These are phyloP conservation scores for Backusella mclennaniae DNA, from an alignment of 192 early-diverging fungal species.

Conservation along the genomic window DNA sequence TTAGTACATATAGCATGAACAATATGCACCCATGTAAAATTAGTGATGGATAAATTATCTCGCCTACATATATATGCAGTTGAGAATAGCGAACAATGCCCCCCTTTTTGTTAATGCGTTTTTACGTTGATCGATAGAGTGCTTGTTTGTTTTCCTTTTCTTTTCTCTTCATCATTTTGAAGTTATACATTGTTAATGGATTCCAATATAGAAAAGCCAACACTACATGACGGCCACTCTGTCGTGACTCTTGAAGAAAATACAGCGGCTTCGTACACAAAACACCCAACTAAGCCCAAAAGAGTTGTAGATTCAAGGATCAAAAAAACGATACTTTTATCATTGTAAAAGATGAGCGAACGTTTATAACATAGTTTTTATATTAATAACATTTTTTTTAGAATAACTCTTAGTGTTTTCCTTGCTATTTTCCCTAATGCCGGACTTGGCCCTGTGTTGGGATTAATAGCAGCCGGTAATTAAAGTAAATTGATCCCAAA, in stretches of 20 bases:
- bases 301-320: not conserved
- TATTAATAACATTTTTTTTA: not conserved
- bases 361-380: not conserved
- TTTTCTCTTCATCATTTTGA: not conserved
- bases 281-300: not conserved
- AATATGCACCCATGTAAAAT: not conserved
- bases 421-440: not conserved
- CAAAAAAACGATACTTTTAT: not conserved
- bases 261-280: not conserved
- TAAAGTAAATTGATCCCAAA: not conserved
- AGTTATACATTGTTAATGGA: not conserved
- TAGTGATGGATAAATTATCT: not conserved
- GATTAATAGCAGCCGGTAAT: not conserved
- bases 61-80: not conserved
- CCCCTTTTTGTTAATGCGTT: not conserved
- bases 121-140: not conserved
- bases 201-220: not conserved
- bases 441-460: not conserved
- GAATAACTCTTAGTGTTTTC: not conserved
- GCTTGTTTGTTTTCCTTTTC: not conserved
- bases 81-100: not conserved
- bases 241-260: not conserved
- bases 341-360: not conserved
- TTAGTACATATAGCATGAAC: too few species aligned
- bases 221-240: not conserved